A percentile compares a stretch with the other conserved stretches of the same genome.
These are phyloP conservation scores for Ceratocystis alfenasii DNA, from an alignment of 2,329 filamentous ascomycete species.

Conservation along the genomic window DNA sequence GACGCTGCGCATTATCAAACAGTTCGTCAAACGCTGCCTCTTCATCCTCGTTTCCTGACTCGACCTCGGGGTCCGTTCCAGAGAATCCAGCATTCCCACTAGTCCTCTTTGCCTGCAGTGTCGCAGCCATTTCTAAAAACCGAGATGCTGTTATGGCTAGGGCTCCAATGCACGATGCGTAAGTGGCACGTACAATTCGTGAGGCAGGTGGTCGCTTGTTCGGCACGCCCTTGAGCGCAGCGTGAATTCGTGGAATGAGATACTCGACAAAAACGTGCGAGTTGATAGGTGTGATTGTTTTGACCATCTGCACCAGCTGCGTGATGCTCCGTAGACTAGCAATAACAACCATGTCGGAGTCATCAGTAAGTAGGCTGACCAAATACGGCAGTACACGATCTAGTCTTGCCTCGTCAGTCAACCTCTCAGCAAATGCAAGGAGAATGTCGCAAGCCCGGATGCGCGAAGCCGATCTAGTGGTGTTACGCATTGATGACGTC, in stretches of 20 bases:
- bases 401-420: slow-evolving; percentile 91
- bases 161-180: slow-evolving; percentile 82
- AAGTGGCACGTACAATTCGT: slow-evolving; percentile 71
- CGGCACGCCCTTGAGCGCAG: slow-evolving; percentile 34
- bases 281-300: slow-evolving; percentile 70
- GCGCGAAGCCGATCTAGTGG: slow-evolving; percentile 74
- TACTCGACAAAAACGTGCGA: slow-evolving; percentile 59
- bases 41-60: slow-evolving; percentile 55
- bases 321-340: slow-evolving; percentile 77
- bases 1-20: slow-evolving; percentile 75
- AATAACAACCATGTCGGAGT: slow-evolving; percentile 71
- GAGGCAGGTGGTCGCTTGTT: slow-evolving; percentile 38
- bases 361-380: slow-evolving; percentile 69
- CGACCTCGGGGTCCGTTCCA: slow-evolving; percentile 64
- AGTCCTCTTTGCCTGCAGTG: slow-evolving; percentile 63
- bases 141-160: slow-evolving; percentile 73
- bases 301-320: slow-evolving; percentile 75
- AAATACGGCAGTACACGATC: slow-evolving; percentile 88
- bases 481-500: slow-evolving; percentile 78
- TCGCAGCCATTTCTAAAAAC: slow-evolving; percentile 85
- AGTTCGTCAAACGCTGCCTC: slow-evolving; percentile 61
- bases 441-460: slow-evolving; percentile 83
- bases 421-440: slow-evolving; percentile 75
- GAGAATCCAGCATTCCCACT: slow-evolving; percentile 46
- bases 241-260: slow-evolving; percentile 51